A percentile compares a stretch with the other conserved stretches of the same genome.
Evolutionary conservation across 2,329 filamentous ascomycete genomes (phyloP).

Genomic region (Furcasterigmium furcatum): DNA sequence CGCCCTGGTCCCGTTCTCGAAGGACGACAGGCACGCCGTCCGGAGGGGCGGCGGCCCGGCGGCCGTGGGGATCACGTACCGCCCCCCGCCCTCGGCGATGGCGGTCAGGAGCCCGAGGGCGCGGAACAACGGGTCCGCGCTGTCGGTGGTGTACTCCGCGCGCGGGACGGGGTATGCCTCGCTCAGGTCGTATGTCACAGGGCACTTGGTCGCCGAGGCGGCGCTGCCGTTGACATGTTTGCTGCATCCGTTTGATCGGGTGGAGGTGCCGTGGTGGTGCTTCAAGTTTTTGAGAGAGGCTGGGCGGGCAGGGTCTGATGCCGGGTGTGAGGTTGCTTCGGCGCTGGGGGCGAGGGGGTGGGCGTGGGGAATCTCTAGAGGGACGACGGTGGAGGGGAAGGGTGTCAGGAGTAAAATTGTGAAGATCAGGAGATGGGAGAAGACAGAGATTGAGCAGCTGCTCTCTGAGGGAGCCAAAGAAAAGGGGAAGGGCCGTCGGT

Average conservation of each 20-base stretch:
- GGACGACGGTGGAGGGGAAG: constrained; percentile 52
- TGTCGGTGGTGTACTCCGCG: constrained; percentile 63
- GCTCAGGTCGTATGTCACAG: constrained; percentile 52
- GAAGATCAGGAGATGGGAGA: constrained; percentile 38
- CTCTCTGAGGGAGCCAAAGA: constrained; percentile 16
- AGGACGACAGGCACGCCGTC: constrained; percentile 45
- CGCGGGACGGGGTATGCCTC: constrained; percentile 56
- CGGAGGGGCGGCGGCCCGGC: constrained; percentile 49
- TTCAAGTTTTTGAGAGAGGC: constrained; percentile 31
- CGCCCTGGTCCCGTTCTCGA: constrained; percentile 59
- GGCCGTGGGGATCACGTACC: constrained; percentile 71
- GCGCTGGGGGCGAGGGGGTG: constrained; percentile 52
- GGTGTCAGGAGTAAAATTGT: constrained; percentile 50
- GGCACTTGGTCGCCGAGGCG: constrained; percentile 51
- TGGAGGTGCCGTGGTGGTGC: constrained; percentile 59
- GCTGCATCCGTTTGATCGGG: constrained; percentile 60
- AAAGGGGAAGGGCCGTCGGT: constrained; percentile 16
- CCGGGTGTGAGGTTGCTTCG: constrained; percentile 53
- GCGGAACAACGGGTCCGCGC: constrained; percentile 21
- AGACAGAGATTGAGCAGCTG: constrained; percentile 39
- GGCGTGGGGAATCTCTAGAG: constrained; percentile 60
- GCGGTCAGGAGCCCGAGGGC: constrained; percentile 13
- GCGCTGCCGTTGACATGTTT: constrained; percentile 62
- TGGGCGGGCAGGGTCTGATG: constrained; percentile 42
- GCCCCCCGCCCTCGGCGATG: constrained; percentile 40